Percentiles rank a stretch among this genome's conserved stretches.
Evolutionary conservation across 2,329 filamentous ascomycete genomes (phyloP).

Genomic region (Seiridium unicorne): DNA sequence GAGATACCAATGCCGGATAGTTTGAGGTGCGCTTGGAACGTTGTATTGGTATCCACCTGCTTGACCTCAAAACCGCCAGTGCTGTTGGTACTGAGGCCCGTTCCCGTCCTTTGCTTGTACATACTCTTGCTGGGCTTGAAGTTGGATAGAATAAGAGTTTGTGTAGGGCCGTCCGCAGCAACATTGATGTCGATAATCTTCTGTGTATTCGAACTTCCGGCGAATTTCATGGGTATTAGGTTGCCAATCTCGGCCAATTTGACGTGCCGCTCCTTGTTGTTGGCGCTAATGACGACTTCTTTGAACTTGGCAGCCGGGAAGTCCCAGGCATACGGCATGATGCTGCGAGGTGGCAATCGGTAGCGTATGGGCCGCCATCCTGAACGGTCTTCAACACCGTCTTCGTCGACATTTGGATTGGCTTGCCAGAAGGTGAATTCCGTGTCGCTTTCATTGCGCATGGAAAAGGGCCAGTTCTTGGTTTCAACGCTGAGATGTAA

Average conservation of each 20-base stretch:
- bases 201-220: constrained; percentile 62
- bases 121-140: constrained; percentile 91
- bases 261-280: constrained; percentile 82
- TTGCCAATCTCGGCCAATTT: constrained; percentile 97
- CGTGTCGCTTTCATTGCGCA: constrained; percentile 95
- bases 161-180: constrained; percentile 89
- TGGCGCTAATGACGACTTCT: constrained; percentile 79
- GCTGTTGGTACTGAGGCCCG: constrained; percentile 48
- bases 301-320: constrained; percentile 97
- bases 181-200: constrained; percentile 98
- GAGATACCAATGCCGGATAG: constrained; percentile 91
- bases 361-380: constrained; percentile 94
- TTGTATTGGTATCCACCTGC: constrained; percentile 82
- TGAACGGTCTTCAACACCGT: constrained; percentile 77
- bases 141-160: constrained; percentile 90
- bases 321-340: constrained; percentile 99
- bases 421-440: constrained; percentile 97
- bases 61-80: constrained; percentile 88
- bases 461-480: constrained; percentile 97
- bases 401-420: constrained; percentile 88
- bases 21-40: constrained; percentile 84
- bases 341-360: constrained; percentile 86
- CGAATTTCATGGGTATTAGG: constrained; percentile 88
- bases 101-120: constrained; percentile 63
- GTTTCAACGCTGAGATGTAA: constrained; percentile 85